phyloP scores from a whole-genome alignment of 2,329 filamentous ascomycete species.

The Aspergillus fijiensis region DNA sequence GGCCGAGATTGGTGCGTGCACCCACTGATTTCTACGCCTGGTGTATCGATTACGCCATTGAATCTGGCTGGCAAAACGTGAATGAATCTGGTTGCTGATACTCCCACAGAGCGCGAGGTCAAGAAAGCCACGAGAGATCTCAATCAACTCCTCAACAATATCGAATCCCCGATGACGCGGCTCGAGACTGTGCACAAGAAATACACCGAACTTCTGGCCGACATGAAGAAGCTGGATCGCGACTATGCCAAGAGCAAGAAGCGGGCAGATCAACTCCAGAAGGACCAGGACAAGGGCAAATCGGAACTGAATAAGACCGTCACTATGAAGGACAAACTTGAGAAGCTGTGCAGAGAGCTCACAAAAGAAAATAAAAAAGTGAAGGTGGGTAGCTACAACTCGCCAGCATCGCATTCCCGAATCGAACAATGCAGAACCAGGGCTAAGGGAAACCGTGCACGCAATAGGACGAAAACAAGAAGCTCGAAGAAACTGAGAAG shows the following conservation, averaged over 20 bases:
- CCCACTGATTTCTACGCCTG: conserved; percentile 8
- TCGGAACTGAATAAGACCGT: conserved; percentile 88
- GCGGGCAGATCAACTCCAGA: conserved; percentile 87
- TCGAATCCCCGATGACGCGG: conserved; percentile 88
- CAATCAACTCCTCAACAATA: conserved; percentile 76
- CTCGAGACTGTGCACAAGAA: conserved; percentile 88
- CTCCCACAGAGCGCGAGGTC: conserved; percentile 75
- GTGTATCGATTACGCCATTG: conserved; percentile 15
- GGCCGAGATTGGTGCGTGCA: conserved; percentile 80
- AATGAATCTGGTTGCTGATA: conserved; percentile 26
- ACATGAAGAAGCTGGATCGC: conserved; percentile 93
- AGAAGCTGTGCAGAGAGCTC: conserved; percentile 91
- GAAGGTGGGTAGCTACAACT: conserved; percentile 62
- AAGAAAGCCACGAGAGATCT: conserved; percentile 92
- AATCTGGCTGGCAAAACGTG: conserved; percentile 8
- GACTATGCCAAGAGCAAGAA: conserved; percentile 97
- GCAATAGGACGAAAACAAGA: conserved; percentile 82
- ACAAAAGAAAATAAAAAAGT: conserved; percentile 98
- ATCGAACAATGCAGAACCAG: background rate
- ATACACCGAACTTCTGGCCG: conserved; percentile 84
- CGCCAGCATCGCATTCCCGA: background rate
- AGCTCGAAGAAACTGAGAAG: conserved; percentile 80
- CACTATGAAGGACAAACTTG: conserved; percentile 90
- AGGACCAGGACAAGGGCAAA: conserved; percentile 88
- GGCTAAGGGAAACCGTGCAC: conserved; percentile 14